Evolutionary conservation across 345 rosid genomes (phyloP).

Genomic region (Camelina hispida): DNA sequence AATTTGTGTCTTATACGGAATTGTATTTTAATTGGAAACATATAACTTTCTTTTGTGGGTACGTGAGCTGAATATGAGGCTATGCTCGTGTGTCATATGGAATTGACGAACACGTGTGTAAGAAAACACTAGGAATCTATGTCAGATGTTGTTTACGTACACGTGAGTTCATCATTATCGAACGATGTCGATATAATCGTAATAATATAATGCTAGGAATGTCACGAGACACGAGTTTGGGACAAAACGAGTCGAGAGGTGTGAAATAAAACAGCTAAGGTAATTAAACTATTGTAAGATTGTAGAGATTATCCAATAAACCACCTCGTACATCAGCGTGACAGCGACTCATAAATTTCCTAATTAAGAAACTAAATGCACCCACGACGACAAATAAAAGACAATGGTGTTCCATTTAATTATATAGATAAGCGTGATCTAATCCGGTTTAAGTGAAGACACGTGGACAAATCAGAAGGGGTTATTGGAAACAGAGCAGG

Average conservation of each 20-base stretch:
- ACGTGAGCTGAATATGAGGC: conserved; percentile 12
- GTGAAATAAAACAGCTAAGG: background rate
- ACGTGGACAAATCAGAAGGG: conserved; percentile 37
- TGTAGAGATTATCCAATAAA: background rate
- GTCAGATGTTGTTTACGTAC: conserved; percentile 34
- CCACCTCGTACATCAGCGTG: conserved; percentile 27
- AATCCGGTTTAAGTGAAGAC: background rate
- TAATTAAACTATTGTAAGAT: background rate
- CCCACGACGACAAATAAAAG: background rate
- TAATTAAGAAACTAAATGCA: background rate
- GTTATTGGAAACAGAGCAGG: background rate
- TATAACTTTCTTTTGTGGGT: background rate
- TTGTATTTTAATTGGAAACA: background rate
- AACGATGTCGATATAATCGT: background rate
- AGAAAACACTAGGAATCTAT: conserved; percentile 20
- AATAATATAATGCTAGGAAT: background rate
- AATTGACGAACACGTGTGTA: conserved; percentile 11
- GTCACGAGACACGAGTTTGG: too few species aligned
- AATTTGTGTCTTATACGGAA: background rate
- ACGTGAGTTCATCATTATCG: conserved; percentile 36
- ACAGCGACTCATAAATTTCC: background rate
- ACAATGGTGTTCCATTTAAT: too few species aligned
- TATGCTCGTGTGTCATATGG: background rate
- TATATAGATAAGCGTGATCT: background rate
- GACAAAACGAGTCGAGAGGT: too few species aligned